Evolutionary conservation across 2,329 filamentous ascomycete species (phyloP), one percentile per base, ranked within the genome.

Genomic region (Diaporthe ilicicola): DNA sequence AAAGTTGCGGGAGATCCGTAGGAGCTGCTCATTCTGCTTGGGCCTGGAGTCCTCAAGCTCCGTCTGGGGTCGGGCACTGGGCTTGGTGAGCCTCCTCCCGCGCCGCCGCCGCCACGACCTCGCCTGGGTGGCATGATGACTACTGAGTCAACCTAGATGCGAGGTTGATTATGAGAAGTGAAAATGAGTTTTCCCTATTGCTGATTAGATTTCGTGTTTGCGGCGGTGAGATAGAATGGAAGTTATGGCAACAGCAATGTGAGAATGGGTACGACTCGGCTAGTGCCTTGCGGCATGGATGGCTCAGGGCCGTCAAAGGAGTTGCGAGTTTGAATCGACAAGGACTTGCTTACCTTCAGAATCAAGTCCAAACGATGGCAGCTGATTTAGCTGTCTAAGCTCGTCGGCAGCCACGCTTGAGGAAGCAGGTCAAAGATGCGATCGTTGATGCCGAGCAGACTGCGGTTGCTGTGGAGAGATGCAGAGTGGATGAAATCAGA

Each of bases 21-120:
- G 0, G 76, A 76, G 10, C 73, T 76, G 72, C 77, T 79, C 72
- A 76, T 75, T 64, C 75, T 79, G 64, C 75, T 55, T 0, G 74
- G 74, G 7, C 76, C 59, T 0, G 73, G 65, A 10, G 72, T 66
- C 48, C 34, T 55, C 37, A 56, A 48, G 17, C 64, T 68, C n/a
- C 62, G 48, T 15, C 53, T 59, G n/a, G 48, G 10, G 27, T 65
- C 55, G 10, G 65, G 44, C 19, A 61, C 56, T 17, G 59, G 62
- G 29, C 50, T 54, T 27, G 22, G 37, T 46, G 65, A 10, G 27
- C 42, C 59, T 39, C 6, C 27, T 71, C 64, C 44, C n/a, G 69
- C 8, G 32, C 29, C 29, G 54, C 46, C 29, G 54, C 46, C 42
- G 19, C 62, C 61, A 42, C 67, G 67, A 37, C 50, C 64, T 70